phyloP scores from a whole-genome alignment of 2,329 filamentous ascomycete species.

The Knufia petricola region DNA sequence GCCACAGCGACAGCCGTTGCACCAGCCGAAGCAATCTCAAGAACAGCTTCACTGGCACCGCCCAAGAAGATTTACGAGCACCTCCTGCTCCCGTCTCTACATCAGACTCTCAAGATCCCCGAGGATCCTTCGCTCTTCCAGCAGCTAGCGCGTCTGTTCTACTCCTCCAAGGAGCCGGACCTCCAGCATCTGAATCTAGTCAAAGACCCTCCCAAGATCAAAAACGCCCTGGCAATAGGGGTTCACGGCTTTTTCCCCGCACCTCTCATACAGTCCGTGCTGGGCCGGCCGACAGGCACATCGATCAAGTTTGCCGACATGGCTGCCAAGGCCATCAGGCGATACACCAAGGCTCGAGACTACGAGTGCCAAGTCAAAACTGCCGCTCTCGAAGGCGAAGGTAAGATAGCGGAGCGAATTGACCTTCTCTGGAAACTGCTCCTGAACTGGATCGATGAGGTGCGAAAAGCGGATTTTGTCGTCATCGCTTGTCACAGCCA shows the following conservation, averaged over 20 bases:
- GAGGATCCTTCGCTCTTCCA: slow-evolving; percentile 57
- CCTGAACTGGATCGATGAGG: slow-evolving; percentile 87
- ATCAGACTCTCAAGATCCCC: slow-evolving; percentile 36
- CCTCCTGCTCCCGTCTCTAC: slow-evolving; percentile 40
- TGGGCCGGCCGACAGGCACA: slow-evolving; percentile 91
- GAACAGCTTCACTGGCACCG: slow-evolving; percentile 19
- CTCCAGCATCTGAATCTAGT: slow-evolving; percentile 63
- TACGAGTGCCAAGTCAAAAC: slow-evolving; percentile 80
- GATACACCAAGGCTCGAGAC: slow-evolving; percentile 68
- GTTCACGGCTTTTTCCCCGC: slow-evolving; percentile 92
- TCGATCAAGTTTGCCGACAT: slow-evolving; percentile 88
- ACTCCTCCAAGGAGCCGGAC: slow-evolving; percentile 46
- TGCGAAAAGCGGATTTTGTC: slow-evolving; percentile 79
- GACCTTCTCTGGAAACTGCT: slow-evolving; percentile 90
- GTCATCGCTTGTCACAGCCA: slow-evolving; percentile 92
- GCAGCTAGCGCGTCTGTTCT: slow-evolving; percentile 36
- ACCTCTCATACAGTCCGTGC: slow-evolving; percentile 73
- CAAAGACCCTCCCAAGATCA: slow-evolving; percentile 61
- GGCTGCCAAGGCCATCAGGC: slow-evolving; percentile 70
- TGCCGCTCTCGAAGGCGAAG: slow-evolving; percentile 88
- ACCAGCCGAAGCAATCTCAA: slow-evolving; percentile 19
- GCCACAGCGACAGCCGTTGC: slow-evolving; percentile 22
- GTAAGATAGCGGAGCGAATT: slow-evolving; percentile 79
- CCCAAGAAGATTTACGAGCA: slow-evolving; percentile 32
- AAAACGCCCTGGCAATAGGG: slow-evolving; percentile 82